Evolutionary conservation across 2,329 filamentous ascomycete genomes (phyloP).

Genomic region (Fusarium torreyae): DNA sequence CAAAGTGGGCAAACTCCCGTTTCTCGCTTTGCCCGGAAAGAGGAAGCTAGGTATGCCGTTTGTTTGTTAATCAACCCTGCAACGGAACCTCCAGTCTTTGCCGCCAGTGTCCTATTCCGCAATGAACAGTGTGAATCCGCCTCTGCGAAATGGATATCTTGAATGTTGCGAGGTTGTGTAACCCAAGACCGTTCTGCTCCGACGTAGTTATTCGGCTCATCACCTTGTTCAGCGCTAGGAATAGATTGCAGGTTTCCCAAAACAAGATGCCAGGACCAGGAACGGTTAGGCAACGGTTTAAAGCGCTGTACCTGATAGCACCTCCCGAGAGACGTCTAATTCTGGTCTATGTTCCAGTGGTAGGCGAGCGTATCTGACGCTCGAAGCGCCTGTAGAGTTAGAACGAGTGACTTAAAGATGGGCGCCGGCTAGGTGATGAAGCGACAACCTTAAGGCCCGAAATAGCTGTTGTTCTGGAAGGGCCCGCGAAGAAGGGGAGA

Average conservation of each 20-base stretch:
- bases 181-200: constrained; percentile 41
- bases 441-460: constrained; percentile 27
- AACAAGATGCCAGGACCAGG: constrained; percentile 32
- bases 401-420: constrained; percentile 38
- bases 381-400: constrained; percentile 18
- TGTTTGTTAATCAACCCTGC: constrained; percentile 44
- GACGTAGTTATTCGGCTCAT: constrained; percentile 40
- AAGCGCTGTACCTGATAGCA: constrained; percentile 22
- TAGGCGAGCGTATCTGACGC: constrained; percentile 15
- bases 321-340: constrained; percentile 16
- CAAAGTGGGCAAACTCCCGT: constrained; percentile 32
- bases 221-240: constrained; percentile 40
- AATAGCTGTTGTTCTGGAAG: constrained; percentile 40
- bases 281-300: constrained; percentile 25
- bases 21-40: constrained; percentile 31
- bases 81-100: constrained; percentile 31
- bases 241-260: constrained; percentile 37
- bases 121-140: constrained; percentile 36
- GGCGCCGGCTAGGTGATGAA: constrained; percentile 19
- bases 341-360: constrained; percentile 16
- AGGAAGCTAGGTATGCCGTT: constrained; percentile 35
- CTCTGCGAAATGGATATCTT: constrained; percentile 37
- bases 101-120: constrained; percentile 32
- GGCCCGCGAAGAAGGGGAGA: constrained; percentile 39
- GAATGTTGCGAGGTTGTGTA: constrained; percentile 43